Evolutionary conservation across 495 filamentous ascomycete species (phyloP).

Genomic region (Thermochaetoides thermophila): DNA sequence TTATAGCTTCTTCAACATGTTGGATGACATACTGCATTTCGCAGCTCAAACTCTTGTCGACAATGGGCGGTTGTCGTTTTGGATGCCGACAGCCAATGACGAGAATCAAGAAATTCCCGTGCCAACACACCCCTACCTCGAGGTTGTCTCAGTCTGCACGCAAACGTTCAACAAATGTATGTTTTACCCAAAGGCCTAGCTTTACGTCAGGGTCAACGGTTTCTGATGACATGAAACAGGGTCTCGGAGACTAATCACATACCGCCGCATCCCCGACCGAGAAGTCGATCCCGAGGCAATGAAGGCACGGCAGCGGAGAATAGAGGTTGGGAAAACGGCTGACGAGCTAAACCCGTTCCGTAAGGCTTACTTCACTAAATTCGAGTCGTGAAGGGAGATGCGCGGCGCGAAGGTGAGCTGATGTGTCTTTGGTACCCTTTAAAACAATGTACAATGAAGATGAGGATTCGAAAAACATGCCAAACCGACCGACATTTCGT

Average conservation of each 20-base stretch:
- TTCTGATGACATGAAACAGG: constrained; percentile 29
- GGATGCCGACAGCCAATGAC: constrained; percentile 93
- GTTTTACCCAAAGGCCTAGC: neutral
- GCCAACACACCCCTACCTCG: constrained; percentile 61
- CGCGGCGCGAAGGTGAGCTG: constrained; percentile 1
- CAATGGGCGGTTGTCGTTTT: constrained; percentile 70
- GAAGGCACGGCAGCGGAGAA: constrained; percentile 22
- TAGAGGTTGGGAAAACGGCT: constrained; percentile 32
- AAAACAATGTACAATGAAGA: constrained; percentile 15
- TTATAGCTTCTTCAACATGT: constrained; percentile 80
- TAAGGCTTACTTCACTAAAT: constrained; percentile 43
- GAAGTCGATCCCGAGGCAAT: constrained; percentile 29
- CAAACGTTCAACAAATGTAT: constrained; percentile 81
- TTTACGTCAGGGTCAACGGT: neutral
- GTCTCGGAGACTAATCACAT: constrained; percentile 78
- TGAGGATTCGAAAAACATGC: neutral
- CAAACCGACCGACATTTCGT: neutral
- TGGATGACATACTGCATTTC: constrained; percentile 79
- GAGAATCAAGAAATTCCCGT: constrained; percentile 54
- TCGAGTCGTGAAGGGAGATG: too few relatives aligned
- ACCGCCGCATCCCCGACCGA: constrained; percentile 52
- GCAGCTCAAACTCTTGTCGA: constrained; percentile 66
- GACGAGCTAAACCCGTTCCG: constrained; percentile 75
- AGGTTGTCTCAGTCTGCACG: constrained; percentile 63
- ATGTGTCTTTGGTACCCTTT: constrained; percentile 14